These are phyloP conservation scores for Talaromyces funiculosus DNA, from an alignment of 2,329 filamentous ascomycete species.

Conservation along the genomic window DNA sequence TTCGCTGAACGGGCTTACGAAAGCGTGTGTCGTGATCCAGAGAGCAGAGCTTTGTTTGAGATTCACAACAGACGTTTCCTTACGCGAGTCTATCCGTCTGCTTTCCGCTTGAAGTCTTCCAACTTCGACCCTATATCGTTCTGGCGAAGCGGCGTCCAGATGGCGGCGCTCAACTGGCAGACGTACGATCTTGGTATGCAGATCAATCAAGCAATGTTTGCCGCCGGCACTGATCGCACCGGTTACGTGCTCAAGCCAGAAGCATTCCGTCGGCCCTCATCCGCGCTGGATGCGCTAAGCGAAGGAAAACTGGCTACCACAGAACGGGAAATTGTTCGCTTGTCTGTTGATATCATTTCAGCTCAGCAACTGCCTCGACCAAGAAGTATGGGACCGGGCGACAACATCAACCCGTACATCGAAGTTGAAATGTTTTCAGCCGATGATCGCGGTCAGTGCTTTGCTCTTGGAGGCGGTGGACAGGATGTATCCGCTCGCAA, in stretches of 20 bases:
- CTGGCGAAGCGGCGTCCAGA: constrained; percentile 94
- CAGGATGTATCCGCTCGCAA: constrained; percentile 60
- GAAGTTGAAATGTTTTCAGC: constrained; percentile 93
- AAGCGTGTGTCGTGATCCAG: constrained; percentile 67
- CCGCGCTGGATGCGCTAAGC: constrained; percentile 20
- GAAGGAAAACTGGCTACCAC: constrained; percentile 50
- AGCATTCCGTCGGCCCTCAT: constrained; percentile 57
- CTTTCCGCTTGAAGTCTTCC: constrained; percentile 72
- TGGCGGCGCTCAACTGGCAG: constrained; percentile 98
- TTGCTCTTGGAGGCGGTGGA: constrained; percentile 61
- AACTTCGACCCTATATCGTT: constrained; percentile 94
- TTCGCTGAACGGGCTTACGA: constrained; percentile 88
- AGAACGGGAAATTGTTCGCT: constrained; percentile 75
- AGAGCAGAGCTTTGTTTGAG: constrained; percentile 71
- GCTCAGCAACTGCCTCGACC: constrained; percentile 90
- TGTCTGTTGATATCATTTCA: constrained; percentile 83
- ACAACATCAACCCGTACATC: constrained; percentile 83
- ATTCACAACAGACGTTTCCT: constrained; percentile 87
- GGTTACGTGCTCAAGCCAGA: constrained; percentile 93
- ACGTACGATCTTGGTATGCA: constrained; percentile 95
- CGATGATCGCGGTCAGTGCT: constrained; percentile 78
- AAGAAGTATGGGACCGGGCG: constrained; percentile 62
- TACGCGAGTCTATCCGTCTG: constrained; percentile 90
- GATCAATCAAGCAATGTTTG: constrained; percentile 96
- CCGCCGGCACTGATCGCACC: constrained; percentile 74